These are phyloP conservation scores for Venturia pyrina DNA, from an alignment of 2,329 filamentous ascomycete genomes.

Conservation along the genomic window DNA sequence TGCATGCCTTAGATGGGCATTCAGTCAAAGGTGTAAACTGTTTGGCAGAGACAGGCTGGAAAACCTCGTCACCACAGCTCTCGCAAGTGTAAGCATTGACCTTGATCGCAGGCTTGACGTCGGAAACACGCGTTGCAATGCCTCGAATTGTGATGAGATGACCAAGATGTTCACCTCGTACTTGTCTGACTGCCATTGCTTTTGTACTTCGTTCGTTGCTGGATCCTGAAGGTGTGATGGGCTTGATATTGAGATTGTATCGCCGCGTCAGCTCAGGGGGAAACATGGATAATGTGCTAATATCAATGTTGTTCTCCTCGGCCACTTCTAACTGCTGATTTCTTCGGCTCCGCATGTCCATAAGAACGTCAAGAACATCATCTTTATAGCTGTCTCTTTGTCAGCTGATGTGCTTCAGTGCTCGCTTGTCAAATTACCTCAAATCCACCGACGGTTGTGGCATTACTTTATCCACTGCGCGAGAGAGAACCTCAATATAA, in stretches of 20 bases:
- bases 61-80: conserved; percentile 91
- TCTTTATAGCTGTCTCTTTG: conserved; percentile 69
- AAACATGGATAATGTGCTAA: conserved; percentile 61
- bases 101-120: conserved; percentile 95
- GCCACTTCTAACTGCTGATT: conserved; percentile 60
- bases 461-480: conserved; percentile 79
- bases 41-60: conserved; percentile 87
- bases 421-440: conserved; percentile 43
- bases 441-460: conserved; percentile 68
- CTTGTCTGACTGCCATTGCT: conserved; percentile 80
- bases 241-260: conserved; percentile 95
- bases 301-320: conserved; percentile 37
- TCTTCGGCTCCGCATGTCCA: conserved; percentile 78
- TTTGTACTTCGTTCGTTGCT: conserved; percentile 49
- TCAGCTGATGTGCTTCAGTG: conserved; percentile 14
- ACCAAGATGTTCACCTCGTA: conserved; percentile 86
- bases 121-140: conserved; percentile 89
- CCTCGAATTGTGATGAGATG: conserved; percentile 88
- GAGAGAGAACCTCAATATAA: conserved; percentile 84
- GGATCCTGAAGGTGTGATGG: conserved; percentile 62
- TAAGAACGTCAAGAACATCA: conserved; percentile 92
- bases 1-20: conserved; percentile 86
- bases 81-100: conserved; percentile 98
- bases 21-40: conserved; percentile 79
- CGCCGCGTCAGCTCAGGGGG: conserved; percentile 84